Evolutionary conservation across 2,329 filamentous ascomycete genomes (phyloP).

Genomic region (Beauveria scarabaeidicola): DNA sequence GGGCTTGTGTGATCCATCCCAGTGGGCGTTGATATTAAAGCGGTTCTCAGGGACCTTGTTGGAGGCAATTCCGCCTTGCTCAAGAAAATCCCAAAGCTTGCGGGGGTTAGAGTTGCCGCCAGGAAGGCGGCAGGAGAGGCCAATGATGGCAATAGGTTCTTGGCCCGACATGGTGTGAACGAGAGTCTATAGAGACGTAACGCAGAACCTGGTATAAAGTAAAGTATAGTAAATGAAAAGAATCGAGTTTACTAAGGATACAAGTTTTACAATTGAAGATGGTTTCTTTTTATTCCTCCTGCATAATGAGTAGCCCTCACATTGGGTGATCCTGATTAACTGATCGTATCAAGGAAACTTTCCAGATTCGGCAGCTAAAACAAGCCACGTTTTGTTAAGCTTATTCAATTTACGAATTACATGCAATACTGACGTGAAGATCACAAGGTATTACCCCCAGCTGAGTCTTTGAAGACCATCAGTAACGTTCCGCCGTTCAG

Average conservation of each 20-base stretch:
- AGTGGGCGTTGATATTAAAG: background rate
- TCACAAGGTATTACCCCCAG: background rate
- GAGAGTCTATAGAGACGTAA: background rate
- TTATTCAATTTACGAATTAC: background rate
- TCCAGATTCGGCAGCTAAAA: background rate
- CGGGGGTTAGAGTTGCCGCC: constrained; percentile 24
- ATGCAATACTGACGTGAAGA: background rate
- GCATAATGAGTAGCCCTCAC: background rate
- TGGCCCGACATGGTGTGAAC: background rate
- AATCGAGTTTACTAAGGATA: background rate
- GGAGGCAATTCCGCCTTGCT: constrained; percentile 22
- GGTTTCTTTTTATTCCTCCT: background rate
- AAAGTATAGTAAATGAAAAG: background rate
- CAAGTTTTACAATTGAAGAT: background rate
- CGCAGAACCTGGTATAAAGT: background rate
- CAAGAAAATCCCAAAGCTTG: constrained; percentile 30
- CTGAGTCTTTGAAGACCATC: background rate
- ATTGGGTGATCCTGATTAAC: background rate
- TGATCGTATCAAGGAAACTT: background rate
- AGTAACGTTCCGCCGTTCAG: background rate
- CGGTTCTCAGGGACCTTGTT: constrained; percentile 16
- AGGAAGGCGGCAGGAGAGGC: constrained; percentile 33
- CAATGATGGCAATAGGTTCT: constrained; percentile 32
- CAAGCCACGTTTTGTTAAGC: background rate
- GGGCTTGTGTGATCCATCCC: constrained; percentile 3